These are phyloP conservation scores for Erodium moschatum DNA, from an alignment of 441 rosid genomes.

Conservation along the genomic window DNA sequence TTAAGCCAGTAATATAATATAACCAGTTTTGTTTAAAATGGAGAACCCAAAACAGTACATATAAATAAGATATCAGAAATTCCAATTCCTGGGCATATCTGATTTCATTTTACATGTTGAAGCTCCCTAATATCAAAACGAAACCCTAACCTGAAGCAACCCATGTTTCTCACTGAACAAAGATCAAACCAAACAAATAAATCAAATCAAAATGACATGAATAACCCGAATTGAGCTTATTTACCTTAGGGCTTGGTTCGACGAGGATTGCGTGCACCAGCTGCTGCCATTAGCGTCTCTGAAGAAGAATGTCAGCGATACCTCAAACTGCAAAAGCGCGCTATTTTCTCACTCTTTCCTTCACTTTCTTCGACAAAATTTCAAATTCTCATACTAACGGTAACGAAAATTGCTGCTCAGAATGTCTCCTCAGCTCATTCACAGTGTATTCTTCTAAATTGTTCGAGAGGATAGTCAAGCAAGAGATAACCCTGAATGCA, in stretches of 20 bases:
- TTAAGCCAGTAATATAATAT: background rate
- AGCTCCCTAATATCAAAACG: background rate
- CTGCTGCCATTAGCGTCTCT: constrained; percentile 1
- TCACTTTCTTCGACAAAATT: background rate
- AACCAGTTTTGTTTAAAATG: background rate
- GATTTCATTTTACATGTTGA: too few relatives aligned
- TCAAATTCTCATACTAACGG: constrained; percentile 2
- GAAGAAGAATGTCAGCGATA: background rate
- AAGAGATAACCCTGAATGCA: background rate
- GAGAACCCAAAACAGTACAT: background rate
- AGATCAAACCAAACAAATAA: background rate
- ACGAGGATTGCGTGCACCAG: background rate
- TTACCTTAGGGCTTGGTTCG: background rate
- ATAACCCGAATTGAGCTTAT: background rate
- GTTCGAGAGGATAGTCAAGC: background rate
- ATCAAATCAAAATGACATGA: background rate
- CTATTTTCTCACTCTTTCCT: background rate
- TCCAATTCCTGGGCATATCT: too few relatives aligned
- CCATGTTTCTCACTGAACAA: background rate
- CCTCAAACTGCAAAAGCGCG: background rate
- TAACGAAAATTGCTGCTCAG: background rate
- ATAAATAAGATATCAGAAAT: too few relatives aligned
- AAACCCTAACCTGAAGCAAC: background rate
- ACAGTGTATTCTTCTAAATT: background rate
- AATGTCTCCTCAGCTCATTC: constrained; percentile 4